phyloP scores from a whole-genome alignment of 208 protist genomes.

The Wallacemonas sp. region DNA sequence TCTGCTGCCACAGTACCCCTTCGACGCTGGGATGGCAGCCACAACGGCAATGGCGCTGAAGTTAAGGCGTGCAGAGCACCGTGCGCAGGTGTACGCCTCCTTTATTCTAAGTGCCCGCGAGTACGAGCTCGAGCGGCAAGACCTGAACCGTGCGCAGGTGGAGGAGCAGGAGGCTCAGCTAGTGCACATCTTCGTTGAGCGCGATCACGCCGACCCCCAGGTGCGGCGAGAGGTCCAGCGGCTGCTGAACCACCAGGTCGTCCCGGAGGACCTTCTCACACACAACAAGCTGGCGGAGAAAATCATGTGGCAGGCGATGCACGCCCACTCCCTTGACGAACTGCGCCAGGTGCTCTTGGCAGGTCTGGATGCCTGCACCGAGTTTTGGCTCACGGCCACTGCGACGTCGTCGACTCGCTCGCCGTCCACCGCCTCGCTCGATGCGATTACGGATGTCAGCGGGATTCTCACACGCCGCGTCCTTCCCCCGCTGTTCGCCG shows the following conservation, averaged over 20 bases:
- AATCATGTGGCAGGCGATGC: slow-evolving; percentile 82
- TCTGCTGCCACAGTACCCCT: slow-evolving; percentile 44
- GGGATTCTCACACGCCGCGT: slow-evolving; percentile 57
- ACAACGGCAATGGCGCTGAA: slow-evolving; percentile 54
- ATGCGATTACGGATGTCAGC: slow-evolving; percentile 70
- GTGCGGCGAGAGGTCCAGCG: slow-evolving; percentile 53
- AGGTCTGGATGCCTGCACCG: slow-evolving; percentile 48
- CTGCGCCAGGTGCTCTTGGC: slow-evolving; percentile 31
- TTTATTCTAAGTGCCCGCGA: slow-evolving; percentile 55
- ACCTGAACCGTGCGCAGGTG: slow-evolving; percentile 33
- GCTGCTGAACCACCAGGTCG: slow-evolving; percentile 48
- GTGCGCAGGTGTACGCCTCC: slow-evolving; percentile 63
- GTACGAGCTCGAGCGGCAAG: slow-evolving; percentile 42
- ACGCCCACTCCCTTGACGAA: slow-evolving; percentile 42
- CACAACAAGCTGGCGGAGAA: slow-evolving; percentile 61
- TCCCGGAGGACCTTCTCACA: slow-evolving; percentile 45
- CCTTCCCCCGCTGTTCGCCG: slow-evolving; percentile 20
- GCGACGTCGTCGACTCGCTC: slow-evolving; percentile 5
- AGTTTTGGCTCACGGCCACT: slow-evolving; percentile 58
- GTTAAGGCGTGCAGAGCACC: slow-evolving; percentile 40
- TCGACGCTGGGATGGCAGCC: slow-evolving; percentile 41
- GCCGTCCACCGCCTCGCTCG: slow-evolving; percentile 29
- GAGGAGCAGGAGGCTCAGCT: slow-evolving; percentile 67
- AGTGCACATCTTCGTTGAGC: slow-evolving; percentile 54
- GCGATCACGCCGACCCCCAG: slow-evolving; percentile 28